Base-by-base conservation (phyloP, 192 early-diverging fungal genomes). In the Backusella tuberculispora region DNA sequence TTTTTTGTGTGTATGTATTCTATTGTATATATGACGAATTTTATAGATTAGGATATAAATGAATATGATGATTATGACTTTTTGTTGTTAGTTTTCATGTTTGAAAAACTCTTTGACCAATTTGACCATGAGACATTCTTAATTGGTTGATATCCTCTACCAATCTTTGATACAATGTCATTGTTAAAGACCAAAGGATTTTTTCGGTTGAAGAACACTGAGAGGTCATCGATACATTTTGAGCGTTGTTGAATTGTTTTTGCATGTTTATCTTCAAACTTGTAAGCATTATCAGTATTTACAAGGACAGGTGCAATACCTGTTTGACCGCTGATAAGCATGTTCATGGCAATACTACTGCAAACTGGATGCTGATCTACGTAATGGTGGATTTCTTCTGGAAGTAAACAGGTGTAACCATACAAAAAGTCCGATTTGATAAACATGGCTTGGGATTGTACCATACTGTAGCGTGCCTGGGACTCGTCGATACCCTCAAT, bases 321-420 rank as follows among this genome's bases (percentile, higher is more conserved):
- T n/a, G 77, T 60, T 19, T 40, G 70, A 46, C 77, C 77, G 15
- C 64, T 17, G 24, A 47, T 77, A 17, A 78, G 17, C 66, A 78
- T 71, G 19, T 78, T 78, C 29, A 78, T 29, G 17, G 77, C 77
- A 69, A 78, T 78, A 29, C 69, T 68, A 19, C 43, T 56, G 43
- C 77, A 78, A 41, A 79, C 71, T 19, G 46, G 45, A n/a, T 63
- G 38, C 13, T 40, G 19, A 45, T 78, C 77, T 9, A 78, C 41
- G 14, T 78, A 78, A 34, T 64, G 50, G n/a, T 78, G 77, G 21
- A 78, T 63, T 43, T 44, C 17, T 19, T 38, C 47, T 0, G 76
- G 76, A 24, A 78, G 46, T n/a, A 78, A 34, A 60, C 77, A 78
- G 19, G 77, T 78, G 45, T 78, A 78, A n/a, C 56, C 66, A 6